Percentiles rank a stretch among this genome's conserved stretches.
Evolutionary conservation across 176 grass and related monocot species (phyloP).

Genomic region (Microstegium vimineum): DNA sequence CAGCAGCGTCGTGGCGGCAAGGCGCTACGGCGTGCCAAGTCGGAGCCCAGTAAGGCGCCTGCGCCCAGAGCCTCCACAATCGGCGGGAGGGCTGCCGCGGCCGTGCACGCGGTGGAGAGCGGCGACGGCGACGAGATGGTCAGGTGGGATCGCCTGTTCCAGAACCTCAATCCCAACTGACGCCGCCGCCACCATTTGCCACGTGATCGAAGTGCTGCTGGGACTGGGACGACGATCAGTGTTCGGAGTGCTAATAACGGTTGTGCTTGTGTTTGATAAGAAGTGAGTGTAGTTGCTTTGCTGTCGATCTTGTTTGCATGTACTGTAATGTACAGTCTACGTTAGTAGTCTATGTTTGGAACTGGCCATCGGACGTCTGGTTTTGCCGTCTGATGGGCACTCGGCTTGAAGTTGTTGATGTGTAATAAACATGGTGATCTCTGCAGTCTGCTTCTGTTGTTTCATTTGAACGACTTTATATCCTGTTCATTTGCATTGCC

Average conservation of each 20-base stretch:
- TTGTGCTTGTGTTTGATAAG: background rate
- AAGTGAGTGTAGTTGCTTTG: background rate
- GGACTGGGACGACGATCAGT: background rate
- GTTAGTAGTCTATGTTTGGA: background rate
- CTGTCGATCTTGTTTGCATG: background rate
- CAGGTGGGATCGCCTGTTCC: slow-evolving; percentile 58
- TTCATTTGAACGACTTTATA: background rate
- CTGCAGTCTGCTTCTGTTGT: background rate
- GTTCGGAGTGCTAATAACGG: background rate
- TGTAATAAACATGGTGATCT: background rate
- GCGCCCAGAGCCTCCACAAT: background rate
- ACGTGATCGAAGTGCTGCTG: background rate
- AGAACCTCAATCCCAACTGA: slow-evolving; percentile 60
- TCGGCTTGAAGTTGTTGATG: background rate
- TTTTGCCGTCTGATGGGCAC: background rate
- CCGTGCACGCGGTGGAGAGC: slow-evolving; percentile 33
- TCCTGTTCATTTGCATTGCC: background rate
- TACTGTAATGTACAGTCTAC: background rate
- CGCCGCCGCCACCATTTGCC: background rate
- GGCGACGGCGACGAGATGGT: background rate
- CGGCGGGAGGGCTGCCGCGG: slow-evolving; percentile 23
- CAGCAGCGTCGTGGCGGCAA: slow-evolving; percentile 6
- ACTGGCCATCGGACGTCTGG: background rate
- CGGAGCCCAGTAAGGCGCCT: slow-evolving; percentile 22
- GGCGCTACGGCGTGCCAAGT: slow-evolving; percentile 25